Evolutionary conservation across 2,329 filamentous ascomycete species (phyloP), one percentile per base, ranked within the genome.

Genomic region (Fusarium pininemorale): DNA sequence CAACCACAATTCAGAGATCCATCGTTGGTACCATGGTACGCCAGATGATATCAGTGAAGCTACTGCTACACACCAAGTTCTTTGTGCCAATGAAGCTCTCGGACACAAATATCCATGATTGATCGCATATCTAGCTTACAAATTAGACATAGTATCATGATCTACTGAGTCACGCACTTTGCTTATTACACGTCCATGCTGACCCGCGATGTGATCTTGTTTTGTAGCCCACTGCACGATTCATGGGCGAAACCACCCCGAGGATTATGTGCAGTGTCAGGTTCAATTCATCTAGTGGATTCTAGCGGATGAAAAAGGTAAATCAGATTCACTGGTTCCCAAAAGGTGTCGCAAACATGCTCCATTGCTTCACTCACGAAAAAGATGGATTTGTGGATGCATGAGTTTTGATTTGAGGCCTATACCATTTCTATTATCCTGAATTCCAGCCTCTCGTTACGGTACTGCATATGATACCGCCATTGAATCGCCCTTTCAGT

Each of bases 321-420:
- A 14, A 41, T 10, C 13, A 41, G 4, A 9, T n/a, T 14, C 0
- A 14, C 20, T n/a, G 13, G 22, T 41, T 41, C 39, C 39, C 7
- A 15, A 41, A 41, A 9, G 13, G 4, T 41, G 12, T 6, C 20
- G 7, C 10, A 2, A 14, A n/a, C 6, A n/a, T 16, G 4, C 7
- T 1, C 3, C 20, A 30, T 12, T 1, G 5, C 45, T 48, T 48
- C 7, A 6, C 14, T n/a, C 2, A 16, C 1, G 1, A n/a, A 3
- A 16, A 6, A 0, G 0, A 7, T 15, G 7, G 10, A 3, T 22
- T 4, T 5, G 6, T 6, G 14, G 2, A 22, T 30, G 3, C 3
- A 48, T 6, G 0, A 16, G 3, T 3, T 5, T 11, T 15, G 20
- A 22, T 22, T 3, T 7, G 9, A 28, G 3, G 1, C 2, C 1